phyloP scores from a whole-genome alignment of 139 green algal genomes.

The Auxenochlorella protothecoides region DNA sequence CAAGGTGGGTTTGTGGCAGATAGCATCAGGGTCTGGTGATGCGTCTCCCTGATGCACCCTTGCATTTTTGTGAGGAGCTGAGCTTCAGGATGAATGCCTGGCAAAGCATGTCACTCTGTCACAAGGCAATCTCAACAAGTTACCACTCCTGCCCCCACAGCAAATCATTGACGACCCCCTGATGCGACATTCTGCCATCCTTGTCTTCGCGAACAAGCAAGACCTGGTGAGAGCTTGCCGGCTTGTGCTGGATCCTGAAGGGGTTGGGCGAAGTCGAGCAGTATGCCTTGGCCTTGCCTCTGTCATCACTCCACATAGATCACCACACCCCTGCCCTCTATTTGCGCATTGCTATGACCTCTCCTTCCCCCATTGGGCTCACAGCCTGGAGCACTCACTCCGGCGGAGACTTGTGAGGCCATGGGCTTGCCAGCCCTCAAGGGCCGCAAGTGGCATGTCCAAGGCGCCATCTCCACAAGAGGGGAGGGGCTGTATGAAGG shows the following conservation, averaged over 20 bases:
- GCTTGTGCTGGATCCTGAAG: too few relatives aligned
- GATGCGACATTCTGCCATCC: constrained; percentile 85
- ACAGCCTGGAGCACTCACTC: constrained; percentile 45
- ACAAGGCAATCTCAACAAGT: too few relatives aligned
- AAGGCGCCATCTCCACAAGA: constrained; percentile 63
- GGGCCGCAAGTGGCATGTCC: constrained; percentile 82
- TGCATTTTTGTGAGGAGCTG: neutral
- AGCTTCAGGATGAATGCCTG: neutral
- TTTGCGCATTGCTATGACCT: neutral
- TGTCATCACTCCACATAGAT: too few relatives aligned
- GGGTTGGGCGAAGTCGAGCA: too few relatives aligned
- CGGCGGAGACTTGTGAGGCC: constrained; percentile 74
- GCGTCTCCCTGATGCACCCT: neutral
- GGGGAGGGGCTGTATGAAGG: constrained; percentile 94
- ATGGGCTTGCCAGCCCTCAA: constrained; percentile 74
- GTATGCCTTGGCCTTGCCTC: too few relatives aligned
- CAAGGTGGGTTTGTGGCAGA: constrained; percentile 31
- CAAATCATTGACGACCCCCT: constrained; percentile 84
- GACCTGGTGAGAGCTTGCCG: constrained; percentile 36
- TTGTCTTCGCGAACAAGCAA: constrained; percentile 99
- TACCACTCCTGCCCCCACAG: constrained; percentile 14
- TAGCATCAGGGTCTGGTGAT: neutral
- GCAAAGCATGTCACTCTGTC: neutral
- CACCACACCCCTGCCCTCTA: too few relatives aligned
- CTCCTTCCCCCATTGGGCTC: neutral